Base-by-base conservation (phyloP, 495 filamentous ascomycete species). In the Cryomyces antarcticus region DNA sequence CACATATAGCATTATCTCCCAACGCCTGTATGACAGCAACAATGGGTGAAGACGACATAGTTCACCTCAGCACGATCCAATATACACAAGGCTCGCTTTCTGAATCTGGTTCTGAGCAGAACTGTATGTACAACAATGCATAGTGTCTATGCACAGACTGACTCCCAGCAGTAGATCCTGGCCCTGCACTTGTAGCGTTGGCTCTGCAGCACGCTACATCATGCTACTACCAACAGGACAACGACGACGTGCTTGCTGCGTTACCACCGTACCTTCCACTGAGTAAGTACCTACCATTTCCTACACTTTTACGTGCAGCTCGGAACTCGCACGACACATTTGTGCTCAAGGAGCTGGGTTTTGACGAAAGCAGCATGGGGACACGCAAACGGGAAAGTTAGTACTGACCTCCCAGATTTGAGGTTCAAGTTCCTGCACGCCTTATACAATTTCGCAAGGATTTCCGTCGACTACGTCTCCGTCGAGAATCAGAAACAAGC, bases 241-340 rank as follows among this genome's bases (percentile, higher is more conserved):
- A 68, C 42, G 85, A 93, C 54, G 85, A 93, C 53, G 62, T 87
- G 13, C 57, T 92, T 28, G 74, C 81, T 36, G 12, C 12, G 33
- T 36, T 9, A 13, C 9, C 9, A 3, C 12, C 33, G 9, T 36
- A 36, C 33, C 17, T 24, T 24, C 17, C 17, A 2, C 17, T 24
- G 17, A 24, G 17, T 24, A 24, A 24, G 17, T 24, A 24, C 17
- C 1, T 24, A 24, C 17, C 17, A 1, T 24, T 24, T 24, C 17
- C 17, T 24, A 24, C 17, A 24, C 17, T 24, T 24, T 24, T 24
- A 24, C 17, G 17, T 24, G 17, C 17, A 24, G 17, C 17, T 24
- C 17, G 17, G 17, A 24, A 24, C 17, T 24, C 17, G 17, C 17
- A 24, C 17, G 17, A 24, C 17, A 24, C 17, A 24, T 24, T 24